Evolutionary conservation across 257 asterid genomes (phyloP).

Genomic region (Solanum stenotomum): DNA sequence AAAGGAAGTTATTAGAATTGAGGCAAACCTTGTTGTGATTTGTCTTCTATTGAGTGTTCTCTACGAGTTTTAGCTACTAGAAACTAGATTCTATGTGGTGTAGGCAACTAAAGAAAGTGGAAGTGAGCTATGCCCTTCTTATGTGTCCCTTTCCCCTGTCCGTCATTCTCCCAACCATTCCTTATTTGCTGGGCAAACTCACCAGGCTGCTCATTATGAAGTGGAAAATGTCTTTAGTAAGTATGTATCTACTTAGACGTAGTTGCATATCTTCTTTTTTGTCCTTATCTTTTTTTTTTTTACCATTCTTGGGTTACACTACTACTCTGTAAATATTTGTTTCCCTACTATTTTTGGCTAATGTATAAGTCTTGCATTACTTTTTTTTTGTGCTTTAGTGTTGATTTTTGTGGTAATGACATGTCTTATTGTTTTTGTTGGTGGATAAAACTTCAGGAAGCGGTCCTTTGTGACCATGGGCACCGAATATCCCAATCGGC

Average conservation of each 20-base stretch:
- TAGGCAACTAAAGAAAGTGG: neutral
- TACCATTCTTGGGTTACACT: neutral
- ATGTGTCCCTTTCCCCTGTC: neutral
- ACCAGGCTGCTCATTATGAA: neutral
- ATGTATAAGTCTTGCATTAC: neutral
- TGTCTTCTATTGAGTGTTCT: neutral
- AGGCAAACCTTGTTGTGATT: neutral
- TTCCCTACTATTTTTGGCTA: neutral
- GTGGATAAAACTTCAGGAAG: slow-evolving; percentile 19
- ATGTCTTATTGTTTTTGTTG: neutral
- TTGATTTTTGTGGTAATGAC: neutral
- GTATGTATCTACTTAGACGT: neutral
- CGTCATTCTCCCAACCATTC: neutral
- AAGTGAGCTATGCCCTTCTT: neutral
- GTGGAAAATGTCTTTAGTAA: neutral
- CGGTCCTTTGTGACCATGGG: slow-evolving; percentile 40
- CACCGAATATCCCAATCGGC: slow-evolving; percentile 54
- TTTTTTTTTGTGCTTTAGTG: neutral
- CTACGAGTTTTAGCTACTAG: neutral
- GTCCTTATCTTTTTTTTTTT: neutral
- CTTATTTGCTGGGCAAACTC: neutral
- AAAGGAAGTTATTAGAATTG: neutral
- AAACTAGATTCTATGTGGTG: neutral
- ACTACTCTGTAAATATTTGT: neutral
- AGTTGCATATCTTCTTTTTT: neutral